These are phyloP conservation scores for Chytridium lagenaria DNA, from an alignment of 371 early-diverging fungal genomes.

Conservation along the genomic window DNA sequence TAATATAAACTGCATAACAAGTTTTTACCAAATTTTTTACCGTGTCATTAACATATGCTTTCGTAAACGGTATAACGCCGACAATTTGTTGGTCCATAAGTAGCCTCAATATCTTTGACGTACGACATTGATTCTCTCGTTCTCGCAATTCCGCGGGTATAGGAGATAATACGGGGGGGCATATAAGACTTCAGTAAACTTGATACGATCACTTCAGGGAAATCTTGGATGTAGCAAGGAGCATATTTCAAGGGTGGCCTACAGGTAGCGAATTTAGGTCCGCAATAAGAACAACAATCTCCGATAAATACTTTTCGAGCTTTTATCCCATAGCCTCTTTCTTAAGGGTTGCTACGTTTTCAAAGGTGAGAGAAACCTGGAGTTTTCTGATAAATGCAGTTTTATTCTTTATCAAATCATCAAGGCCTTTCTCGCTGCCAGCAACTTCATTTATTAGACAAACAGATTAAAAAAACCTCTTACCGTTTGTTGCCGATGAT, in stretches of 20 bases:
- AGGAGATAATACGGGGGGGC: conserved; percentile 69
- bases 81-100: conserved; percentile 84
- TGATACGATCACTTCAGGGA: conserved; percentile 73
- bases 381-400: conserved; percentile 94
- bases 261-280: conserved; percentile 85
- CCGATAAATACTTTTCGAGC: conserved; percentile 95
- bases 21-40: neutral
- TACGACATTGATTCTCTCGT: conserved; percentile 79
- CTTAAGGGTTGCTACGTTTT: conserved; percentile 69
- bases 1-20: too few species aligned
- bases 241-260: conserved; percentile 83
- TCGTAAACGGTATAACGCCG: conserved; percentile 51
- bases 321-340: conserved; percentile 87
- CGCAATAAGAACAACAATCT: conserved; percentile 82
- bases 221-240: conserved; percentile 90
- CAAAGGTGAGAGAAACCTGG: conserved; percentile 81
- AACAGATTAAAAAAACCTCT: too few species aligned
- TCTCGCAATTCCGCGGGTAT: conserved; percentile 56
- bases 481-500: too few species aligned
- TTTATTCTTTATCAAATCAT: conserved; percentile 97
- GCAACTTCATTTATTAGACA: too few species aligned
- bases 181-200: conserved; percentile 61
- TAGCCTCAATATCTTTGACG: conserved; percentile 74
- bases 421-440: conserved; percentile 63
- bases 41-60: conserved; percentile 19